phyloP scores from a whole-genome alignment of 331 rosid genomes.

The Rhamnella rubrinervis region DNA sequence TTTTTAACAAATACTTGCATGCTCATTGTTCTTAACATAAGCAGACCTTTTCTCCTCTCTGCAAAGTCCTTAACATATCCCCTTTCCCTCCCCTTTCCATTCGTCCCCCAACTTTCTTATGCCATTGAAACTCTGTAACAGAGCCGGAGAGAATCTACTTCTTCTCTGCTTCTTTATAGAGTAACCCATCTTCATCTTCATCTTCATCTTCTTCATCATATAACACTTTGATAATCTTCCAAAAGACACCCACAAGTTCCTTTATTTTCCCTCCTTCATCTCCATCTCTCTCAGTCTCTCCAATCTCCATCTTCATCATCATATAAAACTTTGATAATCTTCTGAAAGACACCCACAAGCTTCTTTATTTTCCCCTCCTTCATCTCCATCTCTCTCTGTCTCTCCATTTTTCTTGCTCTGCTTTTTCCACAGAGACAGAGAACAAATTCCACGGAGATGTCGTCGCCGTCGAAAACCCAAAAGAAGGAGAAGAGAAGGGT shows the following conservation, averaged over 20 bases:
- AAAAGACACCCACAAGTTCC: not conserved
- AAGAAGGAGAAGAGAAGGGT: conserved; percentile 6
- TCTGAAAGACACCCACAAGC: not conserved
- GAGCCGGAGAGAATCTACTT: not conserved
- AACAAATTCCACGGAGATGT: conserved; percentile 7
- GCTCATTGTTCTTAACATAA: no score
- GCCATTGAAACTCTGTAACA: not conserved
- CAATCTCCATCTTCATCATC: no score
- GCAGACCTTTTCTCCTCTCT: no score
- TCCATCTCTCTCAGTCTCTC: not conserved
- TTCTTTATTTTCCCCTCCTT: not conserved
- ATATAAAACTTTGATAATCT: no score
- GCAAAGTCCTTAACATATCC: no score
- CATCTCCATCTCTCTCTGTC: not conserved
- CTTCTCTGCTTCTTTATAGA: conserved; percentile 7
- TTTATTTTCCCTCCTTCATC: not conserved
- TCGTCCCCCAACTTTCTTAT: not conserved
- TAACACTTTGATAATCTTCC: no score
- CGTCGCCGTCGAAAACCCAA: not conserved
- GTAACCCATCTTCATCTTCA: not conserved
- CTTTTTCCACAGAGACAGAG: not conserved
- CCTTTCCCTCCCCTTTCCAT: no score
- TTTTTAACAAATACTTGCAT: no score
- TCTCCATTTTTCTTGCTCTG: no score
- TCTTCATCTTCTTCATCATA: no score